These are phyloP conservation scores for Paramyrothecium roridum DNA, from an alignment of 2,329 filamentous ascomycete species.

Conservation along the genomic window DNA sequence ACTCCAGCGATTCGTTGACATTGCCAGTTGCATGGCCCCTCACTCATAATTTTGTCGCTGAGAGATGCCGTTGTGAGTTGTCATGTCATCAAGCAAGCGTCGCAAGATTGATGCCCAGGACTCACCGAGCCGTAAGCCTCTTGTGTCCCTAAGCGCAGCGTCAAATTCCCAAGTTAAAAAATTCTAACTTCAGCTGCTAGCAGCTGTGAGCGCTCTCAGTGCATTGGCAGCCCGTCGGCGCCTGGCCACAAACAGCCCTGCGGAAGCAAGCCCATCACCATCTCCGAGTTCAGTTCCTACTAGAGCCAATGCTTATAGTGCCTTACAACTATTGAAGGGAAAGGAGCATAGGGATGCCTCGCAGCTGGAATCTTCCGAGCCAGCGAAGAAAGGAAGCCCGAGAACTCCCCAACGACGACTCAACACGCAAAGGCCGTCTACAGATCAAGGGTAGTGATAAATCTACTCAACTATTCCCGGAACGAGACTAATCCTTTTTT, in stretches of 20 bases:
- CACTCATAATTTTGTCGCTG: too few relatives aligned
- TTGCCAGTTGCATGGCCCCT: too few relatives aligned
- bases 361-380: background rate
- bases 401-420: background rate
- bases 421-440: background rate
- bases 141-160: too few relatives aligned
- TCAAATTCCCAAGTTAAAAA: background rate
- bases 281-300: background rate
- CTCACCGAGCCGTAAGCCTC: constrained; percentile 23
- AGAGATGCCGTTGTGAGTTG: background rate
- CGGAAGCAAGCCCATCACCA: background rate
- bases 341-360: background rate
- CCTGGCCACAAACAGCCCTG: constrained; percentile 10
- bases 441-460: background rate
- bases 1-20: too few relatives aligned
- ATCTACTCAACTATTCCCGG: too few relatives aligned
- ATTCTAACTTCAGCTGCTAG: background rate
- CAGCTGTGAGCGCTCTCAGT: constrained; percentile 31
- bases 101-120: constrained; percentile 27
- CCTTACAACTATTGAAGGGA: background rate
- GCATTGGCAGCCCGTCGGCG: constrained; percentile 32
- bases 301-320: constrained; percentile 6
- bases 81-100: constrained; percentile 28
- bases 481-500: too few relatives aligned
- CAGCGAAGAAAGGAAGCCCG: background rate